phyloP scores from a whole-genome alignment of 2,329 filamentous ascomycete species.

The Phialocephala subalpina region DNA sequence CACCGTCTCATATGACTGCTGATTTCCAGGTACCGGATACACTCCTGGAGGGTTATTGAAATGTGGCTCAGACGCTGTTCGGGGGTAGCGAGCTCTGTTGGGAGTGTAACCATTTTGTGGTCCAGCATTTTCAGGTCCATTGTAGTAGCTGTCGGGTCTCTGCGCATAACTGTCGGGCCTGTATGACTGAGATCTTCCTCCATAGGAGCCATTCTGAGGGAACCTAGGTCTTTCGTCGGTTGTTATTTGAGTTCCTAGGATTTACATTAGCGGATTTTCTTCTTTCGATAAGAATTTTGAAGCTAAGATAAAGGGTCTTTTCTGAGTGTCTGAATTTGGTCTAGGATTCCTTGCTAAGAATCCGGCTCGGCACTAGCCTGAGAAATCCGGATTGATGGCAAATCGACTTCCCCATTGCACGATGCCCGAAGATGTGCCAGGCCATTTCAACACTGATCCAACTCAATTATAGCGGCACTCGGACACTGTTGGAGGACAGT shows the following conservation, averaged over 20 bases:
- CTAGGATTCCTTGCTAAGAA: conserved; percentile 23
- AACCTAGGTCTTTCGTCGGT: conserved; percentile 40
- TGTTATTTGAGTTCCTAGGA: conserved; percentile 42
- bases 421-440: conserved; percentile 3
- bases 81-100: conserved; percentile 43
- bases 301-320: background rate
- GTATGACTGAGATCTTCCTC: conserved; percentile 40
- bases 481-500: conserved; percentile 4
- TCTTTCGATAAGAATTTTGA: background rate
- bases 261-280: conserved; percentile 26
- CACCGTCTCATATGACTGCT: conserved; percentile 81
- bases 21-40: conserved; percentile 40
- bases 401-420: conserved; percentile 21
- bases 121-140: conserved; percentile 38
- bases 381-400: conserved; percentile 22
- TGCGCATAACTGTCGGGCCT: conserved; percentile 40
- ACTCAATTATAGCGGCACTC: conserved; percentile 21
- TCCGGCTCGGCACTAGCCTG: conserved; percentile 21
- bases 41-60: conserved; percentile 40
- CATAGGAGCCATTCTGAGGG: conserved; percentile 45
- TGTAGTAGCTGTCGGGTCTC: conserved; percentile 54
- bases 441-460: background rate
- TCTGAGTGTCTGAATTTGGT: conserved; percentile 4
- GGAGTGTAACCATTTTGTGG: conserved; percentile 43
- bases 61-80: conserved; percentile 43